Evolutionary conservation across 495 filamentous ascomycete genomes (phyloP), one percentile per base, ranked within the genome.

Genomic region (Cetradonia linearis): DNA sequence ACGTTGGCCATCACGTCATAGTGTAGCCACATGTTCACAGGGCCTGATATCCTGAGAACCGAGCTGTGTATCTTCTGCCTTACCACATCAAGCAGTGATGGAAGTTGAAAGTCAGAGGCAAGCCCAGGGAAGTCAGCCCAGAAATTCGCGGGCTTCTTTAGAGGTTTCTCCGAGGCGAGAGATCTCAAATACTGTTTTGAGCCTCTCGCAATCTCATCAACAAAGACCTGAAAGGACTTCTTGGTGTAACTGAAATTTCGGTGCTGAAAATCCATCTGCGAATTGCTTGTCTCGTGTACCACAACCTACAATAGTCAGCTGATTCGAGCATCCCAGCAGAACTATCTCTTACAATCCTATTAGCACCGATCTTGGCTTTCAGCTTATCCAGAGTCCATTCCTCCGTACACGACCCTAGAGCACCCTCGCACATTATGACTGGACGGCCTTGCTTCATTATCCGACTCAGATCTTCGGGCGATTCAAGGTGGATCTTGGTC

Each of bases 1-100:
- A 95, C 76, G 66, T 95, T 96, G 28, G 89, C 89, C 84, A 94
- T 91, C 20, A 87, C 86, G 70, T 95, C 89, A 74, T 91, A 95
- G 70, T 96, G 89, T 30, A 95, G 76, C 91, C 90, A 96, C 82
- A 97, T 89, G 30, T 81, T 84, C 4, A 94, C 89, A 0, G 81
- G 84, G 1, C 89, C 88, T 16, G 88, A 91, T 46, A 96, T 83
- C 30, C 90, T 77, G 28, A 95, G 70, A 0, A 89, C 84, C 0
- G 88, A 89, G 67, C 86, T 93, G 67, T 94, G 89, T n/a, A 78
- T 73, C 63, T 83, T 83, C 27, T 81, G 72, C 1, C 68, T 68
- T 3, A 85, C 81, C n/a, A 78, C 70, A 1, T 73, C 71, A 30
- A 95, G 73, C 54, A 83, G 73, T 11, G 77, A 68, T 13, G 90